A percentile compares a stretch with the other conserved stretches of the same genome.
phyloP scores from a whole-genome alignment of 345 rosid species.

The Moricandia moricandioides region DNA sequence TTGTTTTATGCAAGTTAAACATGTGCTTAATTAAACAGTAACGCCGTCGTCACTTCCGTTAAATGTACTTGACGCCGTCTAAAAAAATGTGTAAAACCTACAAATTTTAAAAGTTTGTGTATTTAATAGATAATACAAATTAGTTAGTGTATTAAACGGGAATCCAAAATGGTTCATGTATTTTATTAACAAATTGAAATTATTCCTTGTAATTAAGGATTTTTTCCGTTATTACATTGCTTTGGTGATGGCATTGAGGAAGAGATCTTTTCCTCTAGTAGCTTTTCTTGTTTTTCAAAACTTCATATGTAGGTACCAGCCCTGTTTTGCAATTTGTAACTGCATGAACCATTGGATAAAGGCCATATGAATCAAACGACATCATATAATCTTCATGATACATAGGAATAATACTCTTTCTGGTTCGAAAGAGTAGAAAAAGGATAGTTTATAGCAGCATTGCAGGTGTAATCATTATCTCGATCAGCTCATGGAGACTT shows the following conservation, averaged over 20 bases:
- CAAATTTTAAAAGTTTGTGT: too few species aligned
- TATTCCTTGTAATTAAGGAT: too few species aligned
- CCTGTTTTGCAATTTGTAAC: neutral
- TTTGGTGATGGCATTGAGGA: neutral
- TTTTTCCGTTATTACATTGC: neutral
- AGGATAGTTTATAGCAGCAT: neutral
- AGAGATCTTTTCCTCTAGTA: neutral
- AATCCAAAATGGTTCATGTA: too few species aligned
- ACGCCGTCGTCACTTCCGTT: too few species aligned
- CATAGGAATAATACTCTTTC: neutral
- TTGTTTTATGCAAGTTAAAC: too few species aligned
- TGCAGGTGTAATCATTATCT: constrained; percentile 42
- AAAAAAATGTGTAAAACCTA: too few species aligned
- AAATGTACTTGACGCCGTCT: too few species aligned
- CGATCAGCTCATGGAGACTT: constrained; percentile 91
- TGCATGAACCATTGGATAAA: neutral
- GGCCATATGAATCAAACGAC: neutral
- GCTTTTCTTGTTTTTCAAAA: too few species aligned
- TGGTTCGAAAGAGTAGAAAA: neutral
- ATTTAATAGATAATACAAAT: too few species aligned
- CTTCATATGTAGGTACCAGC: neutral
- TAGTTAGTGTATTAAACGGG: too few species aligned
- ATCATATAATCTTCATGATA: neutral
- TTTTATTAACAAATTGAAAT: too few species aligned
- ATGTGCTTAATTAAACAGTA: too few species aligned